phyloP scores from a whole-genome alignment of 768 basidiomycete species.

The Calocera viscosa region DNA sequence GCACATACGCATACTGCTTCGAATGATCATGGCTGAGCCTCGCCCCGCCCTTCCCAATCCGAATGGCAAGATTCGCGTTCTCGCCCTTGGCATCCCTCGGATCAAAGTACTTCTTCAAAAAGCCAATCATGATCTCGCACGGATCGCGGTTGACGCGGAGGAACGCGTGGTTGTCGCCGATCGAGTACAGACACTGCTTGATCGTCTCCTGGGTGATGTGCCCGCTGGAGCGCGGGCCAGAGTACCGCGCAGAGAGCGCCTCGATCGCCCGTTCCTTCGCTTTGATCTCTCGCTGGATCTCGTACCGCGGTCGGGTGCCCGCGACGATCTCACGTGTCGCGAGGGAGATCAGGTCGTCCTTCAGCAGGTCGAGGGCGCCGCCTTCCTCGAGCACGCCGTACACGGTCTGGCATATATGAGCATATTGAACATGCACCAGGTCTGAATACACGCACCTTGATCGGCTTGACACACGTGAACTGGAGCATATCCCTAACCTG shows the following conservation, averaged over 20 bases:
- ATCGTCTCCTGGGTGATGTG: conserved; percentile 43
- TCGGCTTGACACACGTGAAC: conserved; percentile 67
- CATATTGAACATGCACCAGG: neutral
- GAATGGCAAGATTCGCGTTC: conserved; percentile 61
- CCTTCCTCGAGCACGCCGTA: conserved; percentile 52
- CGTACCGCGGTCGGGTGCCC: conserved; percentile 54
- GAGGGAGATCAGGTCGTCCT: conserved; percentile 58
- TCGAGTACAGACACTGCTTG: conserved; percentile 71
- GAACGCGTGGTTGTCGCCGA: conserved; percentile 85
- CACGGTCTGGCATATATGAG: conserved; percentile 35
- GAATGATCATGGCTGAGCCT: conserved; percentile 72
- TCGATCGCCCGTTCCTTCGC: conserved; percentile 77
- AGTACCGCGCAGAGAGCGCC: conserved; percentile 51
- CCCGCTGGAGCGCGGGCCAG: conserved; percentile 37
- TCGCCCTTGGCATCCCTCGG: conserved; percentile 52
- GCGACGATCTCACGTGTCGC: conserved; percentile 77
- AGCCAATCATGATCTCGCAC: conserved; percentile 70
- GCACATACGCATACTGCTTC: conserved; percentile 73
- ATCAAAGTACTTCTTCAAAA: conserved; percentile 65
- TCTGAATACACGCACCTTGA: conserved; percentile 30
- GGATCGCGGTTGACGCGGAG: conserved; percentile 76
- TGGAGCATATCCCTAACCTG: conserved; percentile 69
- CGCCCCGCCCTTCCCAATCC: conserved; percentile 68
- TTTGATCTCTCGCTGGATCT: conserved; percentile 76
- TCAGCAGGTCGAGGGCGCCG: conserved; percentile 52